Base-by-base conservation (phyloP, 805 yeast genomes). In the Isabelozyma pseudorhagii region DNA sequence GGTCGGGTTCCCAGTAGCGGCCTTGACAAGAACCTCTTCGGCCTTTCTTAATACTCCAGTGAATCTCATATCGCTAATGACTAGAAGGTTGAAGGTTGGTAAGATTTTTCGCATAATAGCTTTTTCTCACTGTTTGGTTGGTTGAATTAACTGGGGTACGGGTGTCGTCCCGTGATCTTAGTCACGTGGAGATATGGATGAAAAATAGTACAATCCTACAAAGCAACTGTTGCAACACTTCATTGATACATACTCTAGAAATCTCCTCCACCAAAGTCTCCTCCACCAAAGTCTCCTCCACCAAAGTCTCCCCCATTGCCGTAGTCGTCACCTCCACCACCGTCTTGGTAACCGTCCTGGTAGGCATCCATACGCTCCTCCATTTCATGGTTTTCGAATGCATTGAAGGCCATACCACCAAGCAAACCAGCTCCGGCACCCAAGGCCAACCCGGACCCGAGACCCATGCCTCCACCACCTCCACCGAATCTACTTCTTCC, bases 1-100 rank as follows among this genome's bases (percentile, higher is more conserved):
- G 17, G 96, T 89, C 29, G 93, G 93, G 58, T 82, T 74, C 0
- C 90, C 91, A 38, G 73, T 70, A 3, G 78, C 77, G 10, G 89
- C 72, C 60, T 77, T 81, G 51, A 85, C 78, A 50, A 85, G 74
- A 9, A 80, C 84, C 60, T 82, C 72, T 58, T 72, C 73, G n/a
- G 69, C 74, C 55, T 72, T 72, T 64, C 61, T 72, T 55, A 73
- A 68, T 40, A 64, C 72, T 58, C 69, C 62, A 34, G 78, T 66
- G 58, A 67, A 69, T 65, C 74, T 73, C 78, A 74, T 72, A 17
- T 31, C n/a, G 36, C 36, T 31, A 31, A 42, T 25, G 38, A 15
- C 29, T 28, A 13, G 8, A 27, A 9, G 38, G 13, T 14, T 43
- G 13, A 39, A 15, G 17, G 14, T 29, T 43, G 15, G 21, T 28